phyloP scores from a whole-genome alignment of 768 basidiomycete genomes.

The Russula abietina region DNA sequence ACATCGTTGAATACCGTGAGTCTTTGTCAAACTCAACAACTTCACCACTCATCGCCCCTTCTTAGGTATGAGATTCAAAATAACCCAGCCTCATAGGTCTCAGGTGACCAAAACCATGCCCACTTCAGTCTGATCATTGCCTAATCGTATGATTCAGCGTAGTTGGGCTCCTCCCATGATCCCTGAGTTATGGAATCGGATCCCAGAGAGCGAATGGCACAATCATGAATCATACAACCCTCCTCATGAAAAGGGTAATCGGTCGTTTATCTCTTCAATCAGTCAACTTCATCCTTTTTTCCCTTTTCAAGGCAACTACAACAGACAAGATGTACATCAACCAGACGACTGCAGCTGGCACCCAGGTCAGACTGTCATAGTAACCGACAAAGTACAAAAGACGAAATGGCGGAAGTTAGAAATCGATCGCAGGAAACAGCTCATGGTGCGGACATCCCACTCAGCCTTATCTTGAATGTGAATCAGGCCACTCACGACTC shows the following conservation, averaged over 20 bases:
- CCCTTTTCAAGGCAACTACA: conserved; percentile 5
- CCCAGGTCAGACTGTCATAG: conserved; percentile 30
- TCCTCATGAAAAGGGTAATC: conserved; percentile 23
- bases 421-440: conserved; percentile 50
- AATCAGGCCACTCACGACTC: not conserved
- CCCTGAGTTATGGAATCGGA: conserved; percentile 63
- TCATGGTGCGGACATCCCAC: conserved; percentile 40
- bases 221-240: conserved; percentile 13
- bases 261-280: not conserved
- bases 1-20: conserved; percentile 50
- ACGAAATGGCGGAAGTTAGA: conserved; percentile 52
- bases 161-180: conserved; percentile 62
- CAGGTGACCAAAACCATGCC: conserved; percentile 39
- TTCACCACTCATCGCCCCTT: not conserved
- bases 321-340: conserved; percentile 17
- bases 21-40: conserved; percentile 2
- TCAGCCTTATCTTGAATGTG: not conserved
- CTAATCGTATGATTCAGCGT: conserved; percentile 34
- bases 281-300: not conserved
- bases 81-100: conserved; percentile 65
- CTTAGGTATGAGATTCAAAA: conserved; percentile 54
- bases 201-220: conserved; percentile 32
- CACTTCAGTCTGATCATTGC: not conserved
- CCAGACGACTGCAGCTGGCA: conserved; percentile 27
- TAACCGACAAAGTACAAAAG: conserved; percentile 43